Conservation (phyloP, 208 protist genomes). For the Trypanosoma lewisi region DNA sequence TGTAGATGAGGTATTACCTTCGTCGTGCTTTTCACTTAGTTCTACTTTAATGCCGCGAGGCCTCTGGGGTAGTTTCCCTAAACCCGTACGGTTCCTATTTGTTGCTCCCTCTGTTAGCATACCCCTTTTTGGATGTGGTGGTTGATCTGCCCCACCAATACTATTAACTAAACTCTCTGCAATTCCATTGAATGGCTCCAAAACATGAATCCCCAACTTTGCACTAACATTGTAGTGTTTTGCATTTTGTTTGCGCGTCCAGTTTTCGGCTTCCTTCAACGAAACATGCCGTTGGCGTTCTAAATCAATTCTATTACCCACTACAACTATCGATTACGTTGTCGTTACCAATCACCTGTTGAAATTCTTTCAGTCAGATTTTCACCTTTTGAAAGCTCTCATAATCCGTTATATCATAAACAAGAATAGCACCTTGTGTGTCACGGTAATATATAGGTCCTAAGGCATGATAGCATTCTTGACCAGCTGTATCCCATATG, state of each 20-base stretch:
- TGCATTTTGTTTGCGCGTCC: slow-evolving; percentile 11
- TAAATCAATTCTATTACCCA: slow-evolving; percentile 83
- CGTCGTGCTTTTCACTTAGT: slow-evolving; percentile 3
- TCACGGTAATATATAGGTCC: slow-evolving; percentile 92
- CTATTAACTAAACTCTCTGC: slow-evolving; percentile 5
- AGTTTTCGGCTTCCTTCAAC: slow-evolving; percentile 27
- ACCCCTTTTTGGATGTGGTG: not conserved
- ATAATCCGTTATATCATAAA: slow-evolving; percentile 93
- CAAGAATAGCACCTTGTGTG: slow-evolving; percentile 82
- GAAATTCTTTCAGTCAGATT: slow-evolving; percentile 90
- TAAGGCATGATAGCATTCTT: slow-evolving; percentile 89
- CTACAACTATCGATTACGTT: not conserved
- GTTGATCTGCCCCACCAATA: not conserved
- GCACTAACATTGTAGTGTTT: slow-evolving; percentile 24
- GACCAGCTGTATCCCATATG: slow-evolving; percentile 86
- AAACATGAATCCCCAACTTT: slow-evolving; percentile 21
- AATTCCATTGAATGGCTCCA: slow-evolving; percentile 21
- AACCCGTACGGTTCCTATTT: slow-evolving; percentile 2
- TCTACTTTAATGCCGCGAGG: slow-evolving; percentile 10
- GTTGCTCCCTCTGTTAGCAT: not conserved
- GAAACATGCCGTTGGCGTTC: slow-evolving; percentile 66
- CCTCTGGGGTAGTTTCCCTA: not conserved
- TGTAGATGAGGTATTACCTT: not conserved
- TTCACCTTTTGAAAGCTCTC: slow-evolving; percentile 87
- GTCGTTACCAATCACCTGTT: slow-evolving; percentile 12